Evolutionary conservation across 225 moss, liverwort and hornwort species (phyloP).

Genomic region (Climacium dendroides): DNA sequence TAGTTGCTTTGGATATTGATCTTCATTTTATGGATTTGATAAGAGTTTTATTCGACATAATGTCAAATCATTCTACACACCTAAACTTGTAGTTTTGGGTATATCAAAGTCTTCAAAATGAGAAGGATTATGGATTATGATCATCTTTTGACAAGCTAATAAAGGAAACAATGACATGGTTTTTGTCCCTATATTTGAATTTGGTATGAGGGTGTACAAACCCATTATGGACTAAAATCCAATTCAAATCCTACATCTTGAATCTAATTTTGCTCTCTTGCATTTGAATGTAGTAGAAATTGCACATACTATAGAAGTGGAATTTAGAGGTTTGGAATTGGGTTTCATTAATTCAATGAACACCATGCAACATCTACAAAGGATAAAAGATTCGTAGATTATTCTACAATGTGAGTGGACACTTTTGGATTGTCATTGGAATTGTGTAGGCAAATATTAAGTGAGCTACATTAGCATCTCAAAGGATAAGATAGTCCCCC

Average conservation of each 20-base stretch:
- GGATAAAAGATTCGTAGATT: neutral
- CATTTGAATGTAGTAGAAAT: neutral
- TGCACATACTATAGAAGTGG: accelerated
- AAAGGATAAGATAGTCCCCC: neutral
- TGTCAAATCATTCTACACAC: neutral
- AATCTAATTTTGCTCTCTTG: neutral
- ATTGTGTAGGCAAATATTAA: accelerated
- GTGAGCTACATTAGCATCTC: neutral
- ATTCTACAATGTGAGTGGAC: neutral
- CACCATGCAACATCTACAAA: accelerated
- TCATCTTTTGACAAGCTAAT: neutral
- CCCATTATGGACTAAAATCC: accelerated
- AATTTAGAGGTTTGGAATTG: neutral
- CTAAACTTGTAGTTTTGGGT: accelerated
- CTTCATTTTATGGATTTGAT: neutral
- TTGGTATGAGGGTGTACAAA: neutral
- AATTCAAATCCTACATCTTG: accelerated
- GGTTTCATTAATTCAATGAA: neutral
- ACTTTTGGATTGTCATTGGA: neutral
- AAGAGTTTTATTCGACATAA: neutral
- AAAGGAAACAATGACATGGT: neutral
- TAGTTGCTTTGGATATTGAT: neutral
- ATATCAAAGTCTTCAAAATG: neutral
- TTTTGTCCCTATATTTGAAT: accelerated
- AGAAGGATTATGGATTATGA: neutral